Conservation (phyloP, 192 early-diverging fungal genomes). For the Coemansia asiatica region DNA sequence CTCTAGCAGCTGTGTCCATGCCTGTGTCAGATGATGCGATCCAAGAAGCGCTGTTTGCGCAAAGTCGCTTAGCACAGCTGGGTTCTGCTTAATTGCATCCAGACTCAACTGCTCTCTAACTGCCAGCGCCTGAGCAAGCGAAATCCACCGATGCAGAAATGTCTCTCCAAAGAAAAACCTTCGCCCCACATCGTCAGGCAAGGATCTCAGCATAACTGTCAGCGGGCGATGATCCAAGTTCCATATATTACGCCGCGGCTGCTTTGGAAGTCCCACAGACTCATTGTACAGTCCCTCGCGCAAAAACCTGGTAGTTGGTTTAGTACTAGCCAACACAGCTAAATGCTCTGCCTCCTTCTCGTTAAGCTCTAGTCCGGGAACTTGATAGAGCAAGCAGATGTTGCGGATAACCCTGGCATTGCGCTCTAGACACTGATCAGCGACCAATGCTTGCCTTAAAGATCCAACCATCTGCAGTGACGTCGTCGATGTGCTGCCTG, state of each 20-base stretch:
- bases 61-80: not conserved
- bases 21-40: conserved; percentile 29
- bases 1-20: conserved; percentile 40
- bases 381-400: conserved; percentile 42
- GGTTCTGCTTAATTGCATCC: conserved; percentile 10
- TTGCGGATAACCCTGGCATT: conserved; percentile 50
- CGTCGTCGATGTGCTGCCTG: not conserved
- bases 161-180: conserved; percentile 54
- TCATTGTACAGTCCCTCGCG: conserved; percentile 28
- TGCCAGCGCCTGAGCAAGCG: conserved; percentile 44
- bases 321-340: not conserved
- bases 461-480: conserved; percentile 34
- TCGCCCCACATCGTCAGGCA: conserved; percentile 43
- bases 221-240: conserved; percentile 41
- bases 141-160: conserved; percentile 51
- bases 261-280: not conserved
- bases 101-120: conserved; percentile 25
- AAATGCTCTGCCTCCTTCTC: conserved; percentile 17
- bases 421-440: conserved; percentile 49
- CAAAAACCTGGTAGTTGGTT: conserved; percentile 5
- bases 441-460: conserved; percentile 32
- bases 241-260: conserved; percentile 26
- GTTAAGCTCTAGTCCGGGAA: conserved; percentile 34
- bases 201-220: conserved; percentile 34
- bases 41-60: conserved; percentile 7